Percentiles rank a stretch among this genome's conserved stretches.
These are phyloP conservation scores for Trichosporon coremiiforme DNA, from an alignment of 1,284 basidiomycete genomes.

Conservation along the genomic window DNA sequence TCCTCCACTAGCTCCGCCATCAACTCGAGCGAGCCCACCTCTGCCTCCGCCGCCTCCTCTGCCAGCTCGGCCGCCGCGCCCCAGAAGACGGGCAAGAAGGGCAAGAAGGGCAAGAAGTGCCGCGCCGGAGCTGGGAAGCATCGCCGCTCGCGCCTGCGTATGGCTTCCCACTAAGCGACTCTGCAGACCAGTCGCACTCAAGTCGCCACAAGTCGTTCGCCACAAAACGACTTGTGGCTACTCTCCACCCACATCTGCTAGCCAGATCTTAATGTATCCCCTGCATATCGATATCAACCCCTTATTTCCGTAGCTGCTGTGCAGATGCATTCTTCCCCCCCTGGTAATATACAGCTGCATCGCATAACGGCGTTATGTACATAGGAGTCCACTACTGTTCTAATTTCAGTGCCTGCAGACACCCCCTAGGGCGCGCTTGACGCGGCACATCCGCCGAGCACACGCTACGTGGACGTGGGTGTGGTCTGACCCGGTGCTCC, in stretches of 20 bases:
- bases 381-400: background rate
- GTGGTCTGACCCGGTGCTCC: background rate
- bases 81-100: background rate
- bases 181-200: background rate
- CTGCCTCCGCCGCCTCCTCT: background rate
- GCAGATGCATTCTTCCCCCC: constrained; percentile 4
- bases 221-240: too few relatives aligned
- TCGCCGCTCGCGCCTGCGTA: constrained; percentile 1
- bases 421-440: too few relatives aligned
- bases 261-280: background rate
- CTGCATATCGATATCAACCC: constrained; percentile 11
- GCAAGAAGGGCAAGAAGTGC: constrained; percentile 18
- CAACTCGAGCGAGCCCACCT: background rate
- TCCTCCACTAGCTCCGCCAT: background rate
- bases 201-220: too few relatives aligned
- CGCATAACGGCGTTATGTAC: too few relatives aligned
- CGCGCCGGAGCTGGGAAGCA: background rate
- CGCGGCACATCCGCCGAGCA: too few relatives aligned
- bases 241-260: background rate
- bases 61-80: too few relatives aligned
- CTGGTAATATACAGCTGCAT: too few relatives aligned
- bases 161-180: background rate
- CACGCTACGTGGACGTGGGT: background rate
- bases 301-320: background rate
- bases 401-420: too few relatives aligned